phyloP scores from a whole-genome alignment of 2,329 filamentous ascomycete species.

The Seiridium unicorne region DNA sequence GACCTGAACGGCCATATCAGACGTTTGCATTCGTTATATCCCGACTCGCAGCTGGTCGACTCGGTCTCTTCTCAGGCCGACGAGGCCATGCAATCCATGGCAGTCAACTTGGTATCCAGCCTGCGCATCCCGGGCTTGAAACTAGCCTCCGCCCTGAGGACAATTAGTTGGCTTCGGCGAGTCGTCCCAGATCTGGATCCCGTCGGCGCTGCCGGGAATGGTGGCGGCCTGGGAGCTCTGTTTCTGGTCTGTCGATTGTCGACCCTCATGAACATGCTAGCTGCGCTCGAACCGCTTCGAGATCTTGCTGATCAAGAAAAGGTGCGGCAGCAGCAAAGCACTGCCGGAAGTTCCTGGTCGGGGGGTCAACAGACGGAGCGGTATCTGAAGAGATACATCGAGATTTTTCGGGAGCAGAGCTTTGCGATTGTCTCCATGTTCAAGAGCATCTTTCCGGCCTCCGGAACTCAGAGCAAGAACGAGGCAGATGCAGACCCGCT shows the following conservation, averaged over 20 bases:
- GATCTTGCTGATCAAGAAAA: slow-evolving; percentile 88
- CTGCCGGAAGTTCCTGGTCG: slow-evolving; percentile 48
- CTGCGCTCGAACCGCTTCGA: slow-evolving; percentile 79
- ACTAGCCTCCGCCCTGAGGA: slow-evolving; percentile 85
- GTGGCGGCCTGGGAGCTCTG: slow-evolving; percentile 71
- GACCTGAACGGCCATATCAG: slow-evolving; percentile 94
- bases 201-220: slow-evolving; percentile 41
- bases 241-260: slow-evolving; percentile 85
- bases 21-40: slow-evolving; percentile 78
- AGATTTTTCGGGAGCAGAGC: slow-evolving; percentile 96
- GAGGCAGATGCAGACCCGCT: slow-evolving; percentile 37
- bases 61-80: slow-evolving; percentile 78
- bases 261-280: slow-evolving; percentile 75
- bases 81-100: slow-evolving; percentile 84
- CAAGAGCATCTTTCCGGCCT: slow-evolving; percentile 77
- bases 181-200: slow-evolving; percentile 76
- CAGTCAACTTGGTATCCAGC: slow-evolving; percentile 75
- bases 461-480: slow-evolving; percentile 24
- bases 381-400: slow-evolving; percentile 92
- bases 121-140: slow-evolving; percentile 79
- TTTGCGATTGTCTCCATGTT: slow-evolving; percentile 96
- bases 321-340: slow-evolving; percentile 40
- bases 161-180: slow-evolving; percentile 85
- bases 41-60: slow-evolving; percentile 70
- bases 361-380: slow-evolving; percentile 90